phyloP scores from a whole-genome alignment of 257 asterid genomes.

The Plantago major region DNA sequence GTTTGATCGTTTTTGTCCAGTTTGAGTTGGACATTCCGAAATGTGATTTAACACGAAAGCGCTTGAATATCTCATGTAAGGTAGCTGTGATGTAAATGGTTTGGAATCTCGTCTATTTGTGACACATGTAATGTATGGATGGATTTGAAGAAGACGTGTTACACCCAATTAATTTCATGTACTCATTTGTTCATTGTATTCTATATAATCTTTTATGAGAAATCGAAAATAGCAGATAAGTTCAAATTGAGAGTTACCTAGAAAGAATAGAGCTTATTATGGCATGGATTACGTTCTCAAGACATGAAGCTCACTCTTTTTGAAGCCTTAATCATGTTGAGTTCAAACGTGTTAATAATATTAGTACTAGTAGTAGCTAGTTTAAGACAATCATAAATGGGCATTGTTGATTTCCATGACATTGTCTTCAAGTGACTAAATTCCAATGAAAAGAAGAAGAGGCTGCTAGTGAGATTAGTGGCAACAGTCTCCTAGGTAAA shows the following conservation, averaged over 20 bases:
- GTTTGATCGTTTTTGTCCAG: too few species aligned
- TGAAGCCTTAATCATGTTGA: background rate
- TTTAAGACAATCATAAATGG: slow-evolving; percentile 17
- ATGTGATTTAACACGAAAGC: too few species aligned
- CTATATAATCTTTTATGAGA: too few species aligned
- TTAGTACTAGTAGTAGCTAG: background rate
- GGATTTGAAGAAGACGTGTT: too few species aligned
- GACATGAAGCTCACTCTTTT: background rate
- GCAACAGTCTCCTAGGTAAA: background rate
- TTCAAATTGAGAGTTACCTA: background rate
- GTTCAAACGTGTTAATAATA: slow-evolving; percentile 1
- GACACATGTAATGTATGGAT: too few species aligned
- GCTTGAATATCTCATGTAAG: too few species aligned
- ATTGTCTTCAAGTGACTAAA: slow-evolving; percentile 37
- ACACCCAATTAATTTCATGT: too few species aligned
- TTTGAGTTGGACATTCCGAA: too few species aligned
- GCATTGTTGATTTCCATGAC: slow-evolving; percentile 37
- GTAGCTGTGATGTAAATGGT: too few species aligned
- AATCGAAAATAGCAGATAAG: background rate
- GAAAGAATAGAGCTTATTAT: background rate
- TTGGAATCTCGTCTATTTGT: too few species aligned
- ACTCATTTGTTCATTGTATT: too few species aligned
- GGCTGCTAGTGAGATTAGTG: background rate
- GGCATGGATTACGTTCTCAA: background rate
- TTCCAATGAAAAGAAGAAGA: slow-evolving; percentile 30